Evolutionary conservation across 2,329 filamentous ascomycete genomes (phyloP).

Genomic region (Trichoderma brevicompactum): DNA sequence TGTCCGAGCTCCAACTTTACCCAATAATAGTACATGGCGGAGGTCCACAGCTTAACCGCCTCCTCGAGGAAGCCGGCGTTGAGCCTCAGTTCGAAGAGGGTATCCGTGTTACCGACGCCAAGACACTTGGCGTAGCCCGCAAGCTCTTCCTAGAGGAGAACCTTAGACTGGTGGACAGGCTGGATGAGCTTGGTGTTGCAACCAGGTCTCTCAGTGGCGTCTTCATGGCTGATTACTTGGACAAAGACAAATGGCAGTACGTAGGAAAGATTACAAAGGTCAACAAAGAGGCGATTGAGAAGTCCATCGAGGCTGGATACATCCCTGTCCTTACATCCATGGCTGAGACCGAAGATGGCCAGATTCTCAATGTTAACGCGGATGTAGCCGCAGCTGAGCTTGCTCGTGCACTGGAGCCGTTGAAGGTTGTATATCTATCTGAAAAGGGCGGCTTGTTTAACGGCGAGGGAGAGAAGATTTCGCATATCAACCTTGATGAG

Average conservation of each 20-base stretch:
- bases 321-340: constrained; percentile 94
- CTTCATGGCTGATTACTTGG: constrained; percentile 90
- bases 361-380: constrained; percentile 95
- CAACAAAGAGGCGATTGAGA: constrained; percentile 87
- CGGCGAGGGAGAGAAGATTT: constrained; percentile 92
- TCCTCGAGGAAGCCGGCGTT: constrained; percentile 86
- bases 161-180: constrained; percentile 83
- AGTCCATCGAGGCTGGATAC: constrained; percentile 86
- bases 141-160: constrained; percentile 97
- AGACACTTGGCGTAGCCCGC: constrained; percentile 87
- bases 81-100: constrained; percentile 97
- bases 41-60: constrained; percentile 90
- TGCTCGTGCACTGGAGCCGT: constrained; percentile 82
- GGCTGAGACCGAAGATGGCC: constrained; percentile 89
- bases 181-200: constrained; percentile 87
- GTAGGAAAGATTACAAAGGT: constrained; percentile 96
- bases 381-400: constrained; percentile 95
- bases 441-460: constrained; percentile 97
- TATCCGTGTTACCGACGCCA: constrained; percentile 92
- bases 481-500: constrained; percentile 94
- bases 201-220: constrained; percentile 90
- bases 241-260: constrained; percentile 94
- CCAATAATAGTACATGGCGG: constrained; percentile 95
- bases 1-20: constrained; percentile 93
- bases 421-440: constrained; percentile 98